Conservation (phyloP, 495 filamentous ascomycete genomes). For the Penicillium longicatenatum region DNA sequence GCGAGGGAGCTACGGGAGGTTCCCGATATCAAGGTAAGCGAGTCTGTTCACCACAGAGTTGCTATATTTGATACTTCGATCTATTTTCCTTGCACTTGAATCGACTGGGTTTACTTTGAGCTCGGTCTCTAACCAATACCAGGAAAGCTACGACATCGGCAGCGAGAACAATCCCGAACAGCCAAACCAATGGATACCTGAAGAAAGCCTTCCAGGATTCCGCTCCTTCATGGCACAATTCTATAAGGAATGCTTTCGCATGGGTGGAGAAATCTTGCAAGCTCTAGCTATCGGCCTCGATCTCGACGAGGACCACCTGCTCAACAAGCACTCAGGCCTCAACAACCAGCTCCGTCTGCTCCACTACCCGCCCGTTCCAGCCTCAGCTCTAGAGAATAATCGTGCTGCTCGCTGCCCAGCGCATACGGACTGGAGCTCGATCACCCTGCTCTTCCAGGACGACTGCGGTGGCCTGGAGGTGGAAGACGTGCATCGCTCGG, state of each 20-base stretch:
- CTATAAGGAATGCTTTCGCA: constrained; percentile 54
- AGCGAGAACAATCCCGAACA: constrained; percentile 55
- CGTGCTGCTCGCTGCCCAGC: constrained; percentile 55
- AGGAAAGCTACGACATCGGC: constrained; percentile 72
- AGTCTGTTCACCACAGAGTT: background rate
- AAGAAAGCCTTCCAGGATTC: constrained; percentile 60
- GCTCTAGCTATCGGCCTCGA: constrained; percentile 56
- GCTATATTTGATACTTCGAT: background rate
- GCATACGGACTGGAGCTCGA: constrained; percentile 54
- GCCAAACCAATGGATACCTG: constrained; percentile 67
- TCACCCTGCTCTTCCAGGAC: constrained; percentile 55
- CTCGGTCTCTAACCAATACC: background rate
- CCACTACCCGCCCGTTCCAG: constrained; percentile 64
- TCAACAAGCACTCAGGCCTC: constrained; percentile 54
- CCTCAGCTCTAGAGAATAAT: constrained; percentile 44
- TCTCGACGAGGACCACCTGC: constrained; percentile 52
- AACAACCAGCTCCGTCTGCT: constrained; percentile 66
- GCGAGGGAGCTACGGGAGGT: constrained; percentile 34
- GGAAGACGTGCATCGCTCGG: constrained; percentile 52
- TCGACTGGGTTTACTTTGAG: background rate
- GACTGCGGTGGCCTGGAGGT: constrained; percentile 57
- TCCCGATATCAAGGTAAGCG: constrained; percentile 40
- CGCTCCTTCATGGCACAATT: constrained; percentile 57
- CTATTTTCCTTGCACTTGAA: background rate
- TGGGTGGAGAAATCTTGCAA: constrained; percentile 48